Evolutionary conservation across 2,329 filamentous ascomycete species (phyloP), one percentile per base, ranked within the genome.

Genomic region (Mycosphaerella sp.): DNA sequence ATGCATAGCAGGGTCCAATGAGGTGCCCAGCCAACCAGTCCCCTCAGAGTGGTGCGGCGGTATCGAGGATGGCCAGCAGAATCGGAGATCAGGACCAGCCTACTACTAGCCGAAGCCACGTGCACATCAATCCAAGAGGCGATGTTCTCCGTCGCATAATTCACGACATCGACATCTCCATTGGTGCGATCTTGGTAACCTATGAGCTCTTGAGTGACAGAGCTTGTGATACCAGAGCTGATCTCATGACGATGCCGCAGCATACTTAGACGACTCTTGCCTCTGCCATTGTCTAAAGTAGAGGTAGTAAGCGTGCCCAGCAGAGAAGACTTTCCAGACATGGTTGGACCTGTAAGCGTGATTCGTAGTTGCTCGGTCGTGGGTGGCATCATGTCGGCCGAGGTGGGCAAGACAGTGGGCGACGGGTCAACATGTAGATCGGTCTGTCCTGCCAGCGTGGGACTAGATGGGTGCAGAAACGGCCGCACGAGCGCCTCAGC

Each of bases 121-220:
- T 98, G 93, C 49, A 97, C 93, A 67, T 96, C 92, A 50, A 88
- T 84, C 93, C 93, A 98, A 0, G 90, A 91, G 55, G 89, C 87
- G 45, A 96, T 85, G 66, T 95, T 89, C 11, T 84, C 85, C 56
- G 86, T 85, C 2, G 87, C 85, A 68, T 95, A 97, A 68, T 95
- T 97, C 65, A 95, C 77, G 39, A 93, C 74, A 14, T 76, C 69
- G 0, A 69, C 49, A 36, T 51, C 56, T n/a, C 61, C 64, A 8
- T 56, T 55, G 8, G 50, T 40, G 9, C 59, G 42, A 46, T 76
- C 70, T 23, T 65, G 67, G 68, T 97, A 98, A 6, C 93, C 93
- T 58, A 98, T 81, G 8, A 98, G 77, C 69, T 97, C 93, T 66
- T 96, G 92, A 0, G 93, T 89, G 43, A 98, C 86, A 5, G 92